Base-by-base conservation (phyloP, 1,284 basidiomycete species). In the Neolentinus lepideus region DNA sequence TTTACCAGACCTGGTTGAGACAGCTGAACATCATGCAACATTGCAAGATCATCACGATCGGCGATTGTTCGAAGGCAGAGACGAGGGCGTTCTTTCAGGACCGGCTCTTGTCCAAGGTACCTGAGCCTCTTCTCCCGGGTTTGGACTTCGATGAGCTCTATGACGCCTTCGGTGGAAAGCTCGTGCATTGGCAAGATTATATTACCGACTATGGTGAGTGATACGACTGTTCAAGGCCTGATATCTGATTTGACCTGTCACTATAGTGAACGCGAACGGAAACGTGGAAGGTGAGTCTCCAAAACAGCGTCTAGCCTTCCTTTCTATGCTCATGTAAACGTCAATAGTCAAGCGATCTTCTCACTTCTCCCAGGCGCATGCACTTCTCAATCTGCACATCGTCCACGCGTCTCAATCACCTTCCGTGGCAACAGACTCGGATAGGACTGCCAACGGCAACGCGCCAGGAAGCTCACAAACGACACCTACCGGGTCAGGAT, bases 11-110 rank as follows among this genome's bases (percentile, higher is more conserved):
- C 27, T 92, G 86, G 86, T 74, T 89, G 43, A 75, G 87, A 57
- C 85, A 87, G 62, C 71, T 88, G 54, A 88, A 86, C 59, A 77
- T 89, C 51, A 85, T 86, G 76, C 86, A 88, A 63, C 86, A 90
- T 64, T 90, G 88, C 74, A 90, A 87, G 80, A 84, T 92, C 54
- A 77, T 92, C 57, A 88, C 87, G 1, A 79, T 92, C 54, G 87
- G 88, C 2, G 90, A 92, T 66, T 86, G 86, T 60, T 80, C 83
- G 1, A 88, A 84, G 66, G 68, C 73, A 2, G 89, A 91, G 63
- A 85, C 84, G 2, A 75, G 78, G 27, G 69, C 69, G 2, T 92
- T 79, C 68, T 90, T 84, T 71, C 69, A 76, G 31, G 81, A 89
- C 54, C 74, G 74, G 22, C 66, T 92, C 12, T 60, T 87, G 11